Conservation (phyloP, 345 rosid genomes). For the Citrus mangshanensis region DNA sequence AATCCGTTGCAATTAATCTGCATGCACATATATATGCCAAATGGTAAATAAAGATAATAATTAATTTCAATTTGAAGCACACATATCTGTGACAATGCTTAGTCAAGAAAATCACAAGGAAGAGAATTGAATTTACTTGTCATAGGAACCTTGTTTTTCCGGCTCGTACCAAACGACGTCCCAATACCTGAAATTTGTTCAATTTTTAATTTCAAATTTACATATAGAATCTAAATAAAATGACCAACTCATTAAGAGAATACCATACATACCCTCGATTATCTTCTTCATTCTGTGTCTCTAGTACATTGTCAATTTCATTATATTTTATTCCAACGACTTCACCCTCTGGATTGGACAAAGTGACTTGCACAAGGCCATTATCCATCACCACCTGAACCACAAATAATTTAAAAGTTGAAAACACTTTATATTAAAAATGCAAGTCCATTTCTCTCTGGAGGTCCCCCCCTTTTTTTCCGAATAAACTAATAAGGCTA, state of each 20-base stretch:
- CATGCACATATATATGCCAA: neutral
- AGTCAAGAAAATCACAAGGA: neutral
- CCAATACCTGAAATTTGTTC: conserved; percentile 59
- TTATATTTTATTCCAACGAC: conserved; percentile 56
- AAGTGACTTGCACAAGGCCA: conserved; percentile 55
- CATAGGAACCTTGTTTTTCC: conserved; percentile 8
- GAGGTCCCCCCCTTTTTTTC: too few species aligned
- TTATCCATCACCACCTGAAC: conserved; percentile 66
- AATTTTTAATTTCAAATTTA: neutral
- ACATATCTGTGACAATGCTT: too few species aligned
- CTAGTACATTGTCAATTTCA: conserved; percentile 58
- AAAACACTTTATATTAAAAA: neutral
- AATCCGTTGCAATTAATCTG: conserved; percentile 54
- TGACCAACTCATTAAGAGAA: neutral
- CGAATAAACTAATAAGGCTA: neutral
- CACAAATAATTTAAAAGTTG: neutral
- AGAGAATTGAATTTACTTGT: conserved; percentile 38
- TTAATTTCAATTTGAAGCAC: neutral
- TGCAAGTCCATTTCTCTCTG: neutral
- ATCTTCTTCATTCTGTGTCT: conserved; percentile 17
- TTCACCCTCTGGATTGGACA: conserved; percentile 61
- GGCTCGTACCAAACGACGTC: conserved; percentile 73
- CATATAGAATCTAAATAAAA: neutral
- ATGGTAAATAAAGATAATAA: neutral
- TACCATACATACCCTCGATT: conserved; percentile 58